Base-by-base conservation (phyloP, 2,329 filamentous ascomycete genomes). In the Botryosphaeria dothidea region DNA sequence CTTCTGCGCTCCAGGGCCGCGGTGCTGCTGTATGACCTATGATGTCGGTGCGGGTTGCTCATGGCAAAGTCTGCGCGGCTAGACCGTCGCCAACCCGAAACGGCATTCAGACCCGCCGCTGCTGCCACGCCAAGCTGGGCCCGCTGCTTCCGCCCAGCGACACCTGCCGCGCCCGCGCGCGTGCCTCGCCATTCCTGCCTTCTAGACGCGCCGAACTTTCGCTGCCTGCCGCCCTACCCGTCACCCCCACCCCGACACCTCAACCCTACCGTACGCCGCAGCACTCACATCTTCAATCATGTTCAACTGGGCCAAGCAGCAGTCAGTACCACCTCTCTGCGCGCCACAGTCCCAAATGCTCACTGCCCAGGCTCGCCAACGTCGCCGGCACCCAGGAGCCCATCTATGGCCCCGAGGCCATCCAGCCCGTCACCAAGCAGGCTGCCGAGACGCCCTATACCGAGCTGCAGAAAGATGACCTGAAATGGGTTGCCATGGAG, bases 341-440 rank as follows among this genome's bases (percentile, higher is more conserved):
- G 61, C 60, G 67, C 69, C 67, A 34, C 65, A 56, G 67, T 68
- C 68, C 69, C 64, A 66, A 61, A 64, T 67, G 60, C 68, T 58
- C 64, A 62, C 66, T 27, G 25, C 62, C 61, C 68, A 87, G 85
- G 71, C 80, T 88, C 74, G 84, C 85, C 75, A 86, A 93, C 79
- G 93, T 97, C 77, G 93, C 93, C 76, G 93, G 96, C 81, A 98
- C 94, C 64, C 91, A 96, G 79, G 93, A 97, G 85, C 94, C 94
- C 75, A 91, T 96, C 80, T 97, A 99, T 79, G 95, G 95, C 69
- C 89, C 94, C 57, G 86, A 88, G 7, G 94, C 93, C 73, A 92
- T 98, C 79, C 90, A 88, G 75, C 90, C 93, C 23, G 92, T 99
- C 69, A 89, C 91, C 69, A 86, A 90, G 73, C 92, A 97, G 81